Evolutionary conservation across 495 filamentous ascomycete genomes (phyloP), one percentile per base, ranked within the genome.

Genomic region (Lepraria neglecta): DNA sequence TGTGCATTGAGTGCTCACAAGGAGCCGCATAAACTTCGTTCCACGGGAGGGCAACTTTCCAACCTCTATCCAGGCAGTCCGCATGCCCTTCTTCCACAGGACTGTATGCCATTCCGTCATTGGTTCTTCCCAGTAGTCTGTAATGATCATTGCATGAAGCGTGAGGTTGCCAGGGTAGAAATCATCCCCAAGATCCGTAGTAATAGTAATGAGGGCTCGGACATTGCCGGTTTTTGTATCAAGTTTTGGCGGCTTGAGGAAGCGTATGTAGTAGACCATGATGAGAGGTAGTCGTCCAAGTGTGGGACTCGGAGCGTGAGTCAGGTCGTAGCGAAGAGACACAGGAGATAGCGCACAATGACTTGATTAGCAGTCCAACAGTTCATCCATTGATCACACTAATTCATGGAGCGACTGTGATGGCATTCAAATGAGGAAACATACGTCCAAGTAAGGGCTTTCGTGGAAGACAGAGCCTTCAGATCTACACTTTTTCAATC

Each of bases 111-210:
- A 74, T 45, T 69, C 72, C 30, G 75, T 75, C 40, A 82, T 70
- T 48, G 82, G 65, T 48, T 77, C 65, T 31, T 79, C 69, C 12
- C 66, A 58, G 2, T 70, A 61, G 48, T 69, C 64, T 9, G 65
- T 66, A 63, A 69, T 59, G 9, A 72, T 63, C 30, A 46, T 35
- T 1, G 56, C 88, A 68, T 45, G 77, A 77, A 46, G 77, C 74
- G 4, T 76, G 64, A 81, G 71, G 67, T 86, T 80, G n/a, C 82
- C 73, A 24, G 78, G 77, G n/a, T 91, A 81, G 70, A 94, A 95
- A 1, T 81, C 78, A 71, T 98, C 92, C 3, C 92, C 91, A 9
- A 98, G 76, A 69, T 98, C 94, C 43, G 92, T 94, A 44, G 90
- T 90, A 70, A 98, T 84, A 55, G 90, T 91, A 58, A 97, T 76